Evolutionary conservation across 2,329 filamentous ascomycete species (phyloP).

Genomic region (Fusarium phyllophilum): DNA sequence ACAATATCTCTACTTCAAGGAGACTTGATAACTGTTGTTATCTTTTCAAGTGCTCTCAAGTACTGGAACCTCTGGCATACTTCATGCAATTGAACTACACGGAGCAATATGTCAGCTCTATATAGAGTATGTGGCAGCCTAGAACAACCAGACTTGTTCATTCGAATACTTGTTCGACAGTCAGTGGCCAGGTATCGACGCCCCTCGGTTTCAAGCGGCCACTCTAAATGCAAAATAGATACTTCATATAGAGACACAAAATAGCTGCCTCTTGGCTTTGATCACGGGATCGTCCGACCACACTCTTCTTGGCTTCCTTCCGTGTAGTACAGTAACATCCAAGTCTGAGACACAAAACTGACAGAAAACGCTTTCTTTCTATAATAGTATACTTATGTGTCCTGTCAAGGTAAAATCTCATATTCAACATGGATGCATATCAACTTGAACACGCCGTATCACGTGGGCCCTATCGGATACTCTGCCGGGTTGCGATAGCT

Average conservation of each 20-base stretch:
- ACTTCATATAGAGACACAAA: neutral
- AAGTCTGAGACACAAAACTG: conserved; percentile 18
- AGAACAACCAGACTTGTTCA: neutral
- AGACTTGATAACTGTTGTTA: too few relatives aligned
- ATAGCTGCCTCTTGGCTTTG: neutral
- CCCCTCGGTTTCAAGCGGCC: neutral
- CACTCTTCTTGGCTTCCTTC: neutral
- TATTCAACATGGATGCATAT: neutral
- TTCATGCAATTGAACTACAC: neutral
- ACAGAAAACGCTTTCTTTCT: neutral
- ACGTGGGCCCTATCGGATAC: conserved; percentile 42
- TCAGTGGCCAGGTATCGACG: neutral
- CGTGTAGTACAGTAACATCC: conserved; percentile 20
- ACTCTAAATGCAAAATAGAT: neutral
- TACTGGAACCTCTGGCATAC: neutral
- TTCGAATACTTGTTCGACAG: neutral
- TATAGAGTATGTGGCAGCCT: neutral
- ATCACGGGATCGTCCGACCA: conserved; percentile 32
- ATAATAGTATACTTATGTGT: too few relatives aligned
- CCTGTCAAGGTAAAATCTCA: neutral
- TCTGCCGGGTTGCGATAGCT: conserved; percentile 6
- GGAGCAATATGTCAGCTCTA: neutral
- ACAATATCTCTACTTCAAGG: rapidly evolving
- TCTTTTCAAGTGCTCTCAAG: neutral
- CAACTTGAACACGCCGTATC: conserved; percentile 18